A percentile compares a stretch with the other conserved stretches of the same genome.
Evolutionary conservation across 2,329 filamentous ascomycete species (phyloP).

Genomic region (Fusarium humuli): DNA sequence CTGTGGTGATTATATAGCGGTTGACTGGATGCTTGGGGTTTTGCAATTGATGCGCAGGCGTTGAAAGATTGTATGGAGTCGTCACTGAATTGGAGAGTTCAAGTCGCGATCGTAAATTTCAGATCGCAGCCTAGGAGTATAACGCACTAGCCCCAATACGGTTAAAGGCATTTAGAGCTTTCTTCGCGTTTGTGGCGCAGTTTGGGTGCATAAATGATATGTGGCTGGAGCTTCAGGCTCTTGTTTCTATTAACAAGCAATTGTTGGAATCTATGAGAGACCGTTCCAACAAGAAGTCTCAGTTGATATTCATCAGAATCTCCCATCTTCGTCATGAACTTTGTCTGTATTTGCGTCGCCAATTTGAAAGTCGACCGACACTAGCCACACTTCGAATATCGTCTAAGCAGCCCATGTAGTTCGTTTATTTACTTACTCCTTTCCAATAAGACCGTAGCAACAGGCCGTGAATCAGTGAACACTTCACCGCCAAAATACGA

Average conservation of each 20-base stretch:
- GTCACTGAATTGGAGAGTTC: constrained; percentile 30
- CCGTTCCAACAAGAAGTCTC: background rate
- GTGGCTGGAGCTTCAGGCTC: constrained; percentile 26
- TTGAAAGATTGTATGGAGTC: constrained; percentile 39
- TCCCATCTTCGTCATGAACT: background rate
- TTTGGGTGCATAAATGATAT: background rate
- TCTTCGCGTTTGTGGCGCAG: constrained; percentile 31
- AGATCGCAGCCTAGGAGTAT: constrained; percentile 46
- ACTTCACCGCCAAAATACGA: constrained; percentile 30
- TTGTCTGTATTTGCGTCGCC: background rate
- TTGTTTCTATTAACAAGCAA: background rate
- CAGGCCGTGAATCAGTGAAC: constrained; percentile 8
- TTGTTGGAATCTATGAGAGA: background rate
- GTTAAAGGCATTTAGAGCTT: constrained; percentile 16
- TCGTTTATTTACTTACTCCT: constrained; percentile 34
- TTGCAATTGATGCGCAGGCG: constrained; percentile 44
- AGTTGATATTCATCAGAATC: background rate
- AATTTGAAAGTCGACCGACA: background rate
- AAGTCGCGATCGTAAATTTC: constrained; percentile 54
- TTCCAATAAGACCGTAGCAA: constrained; percentile 26
- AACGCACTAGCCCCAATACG: constrained; percentile 20
- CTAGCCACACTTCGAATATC: constrained; percentile 26
- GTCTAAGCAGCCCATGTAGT: constrained; percentile 18
- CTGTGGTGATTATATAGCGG: constrained; percentile 20
- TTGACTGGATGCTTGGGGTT: constrained; percentile 35